Percentiles rank a stretch among this genome's conserved stretches.
Conservation (phyloP, 2,329 filamentous ascomycete species). For the Fusarium verrucosum region DNA sequence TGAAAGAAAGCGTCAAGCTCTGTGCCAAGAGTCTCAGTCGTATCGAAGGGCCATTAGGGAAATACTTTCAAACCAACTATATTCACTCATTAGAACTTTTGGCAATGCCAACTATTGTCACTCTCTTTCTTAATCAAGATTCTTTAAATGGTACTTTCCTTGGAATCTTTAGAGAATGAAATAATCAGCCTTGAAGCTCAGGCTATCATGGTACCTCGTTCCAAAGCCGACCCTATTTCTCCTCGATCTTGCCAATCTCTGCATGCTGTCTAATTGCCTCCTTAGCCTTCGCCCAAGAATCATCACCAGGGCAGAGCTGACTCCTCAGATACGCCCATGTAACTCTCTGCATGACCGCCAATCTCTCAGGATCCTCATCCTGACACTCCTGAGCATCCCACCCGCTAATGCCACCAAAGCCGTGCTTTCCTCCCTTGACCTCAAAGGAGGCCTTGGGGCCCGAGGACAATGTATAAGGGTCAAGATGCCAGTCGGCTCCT, state of each 20-base stretch:
- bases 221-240: slow-evolving; percentile 5
- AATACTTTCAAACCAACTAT: too few species aligned
- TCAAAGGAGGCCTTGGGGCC: slow-evolving; percentile 34
- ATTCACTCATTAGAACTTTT: too few species aligned
- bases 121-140: too few species aligned
- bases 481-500: slow-evolving; percentile 40
- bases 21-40: too few species aligned
- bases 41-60: too few species aligned
- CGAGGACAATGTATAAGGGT: slow-evolving; percentile 33
- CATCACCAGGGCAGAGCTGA: slow-evolving; percentile 32
- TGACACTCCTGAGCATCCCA: slow-evolving; percentile 42
- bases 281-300: slow-evolving; percentile 33
- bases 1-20: too few species aligned
- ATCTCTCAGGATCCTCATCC: slow-evolving; percentile 40
- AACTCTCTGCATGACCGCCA: slow-evolving; percentile 37
- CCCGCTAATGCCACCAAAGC: slow-evolving; percentile 41
- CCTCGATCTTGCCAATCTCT: slow-evolving; percentile 34
- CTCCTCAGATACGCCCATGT: slow-evolving; percentile 41
- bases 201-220: too few species aligned
- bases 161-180: too few species aligned
- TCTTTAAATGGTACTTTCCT: too few species aligned
- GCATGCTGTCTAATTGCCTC: slow-evolving; percentile 20
- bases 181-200: too few species aligned
- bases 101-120: too few species aligned
- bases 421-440: slow-evolving; percentile 39